Evolutionary conservation across 2,329 filamentous ascomycete genomes (phyloP), one percentile per base, ranked within the genome.

Genomic region (Aureobasidium subglaciale): DNA sequence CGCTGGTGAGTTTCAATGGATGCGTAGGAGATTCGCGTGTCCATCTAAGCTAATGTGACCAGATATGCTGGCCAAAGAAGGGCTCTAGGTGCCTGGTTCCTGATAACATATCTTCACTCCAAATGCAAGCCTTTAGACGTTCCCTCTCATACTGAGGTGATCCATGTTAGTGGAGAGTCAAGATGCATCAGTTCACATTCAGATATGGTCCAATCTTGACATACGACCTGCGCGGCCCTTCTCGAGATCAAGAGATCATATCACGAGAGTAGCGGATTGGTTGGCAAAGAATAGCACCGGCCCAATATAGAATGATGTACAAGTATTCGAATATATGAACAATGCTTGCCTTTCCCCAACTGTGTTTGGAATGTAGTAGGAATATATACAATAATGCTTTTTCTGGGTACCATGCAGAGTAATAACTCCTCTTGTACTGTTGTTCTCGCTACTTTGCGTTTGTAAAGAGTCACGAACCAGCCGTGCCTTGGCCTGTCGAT

Each of bases 1-100:
- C 60, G 85, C 75, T 70, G 85, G 75, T 85, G 72, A 61, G 70
- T 63, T 29, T 41, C 1, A 9, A 7, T 15, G 11, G 15, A 34
- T 8, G 9, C 34, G 9, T 9, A 6, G 30, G 11, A 16, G 11
- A 30, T 5, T 5, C 3, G 35, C 41, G 32, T 52, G 18, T 20
- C 15, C 2, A 4, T 27, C 7, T 18, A 13, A 8, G 15, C 50
- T 65, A 68, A 72, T 60, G 70, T 70, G 18, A 4, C 16, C 48
- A 66, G 69, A 72, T 63, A 72, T 71, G 70, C 64, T 72, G 16
- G 70, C 70, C 1, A 71, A 71, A 52, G 69, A 72, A 18, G 42
- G 42, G 30, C 20, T 53, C 13, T 43, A 15, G 32, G 11, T 6
- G 4, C 18, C 41, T 20, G 2, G 15, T 40, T 2, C 10, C 34